phyloP scores from a whole-genome alignment of 257 asterid genomes.

The Marsdenia floribunda region DNA sequence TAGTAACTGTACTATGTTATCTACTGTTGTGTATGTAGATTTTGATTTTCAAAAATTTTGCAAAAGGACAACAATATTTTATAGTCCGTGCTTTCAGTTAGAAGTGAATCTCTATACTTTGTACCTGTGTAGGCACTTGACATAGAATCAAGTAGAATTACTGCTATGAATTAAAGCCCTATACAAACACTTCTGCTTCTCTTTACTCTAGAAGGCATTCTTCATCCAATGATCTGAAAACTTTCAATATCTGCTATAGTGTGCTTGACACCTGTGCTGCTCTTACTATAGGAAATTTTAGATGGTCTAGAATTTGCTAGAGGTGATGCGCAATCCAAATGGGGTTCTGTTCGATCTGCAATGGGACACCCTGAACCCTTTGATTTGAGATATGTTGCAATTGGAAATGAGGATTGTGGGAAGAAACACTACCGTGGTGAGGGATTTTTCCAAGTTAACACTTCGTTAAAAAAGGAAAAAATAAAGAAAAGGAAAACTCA shows the following conservation, averaged over 20 bases:
- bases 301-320: constrained; percentile 91
- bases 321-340: constrained; percentile 66
- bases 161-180: background rate
- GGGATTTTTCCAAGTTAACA: constrained; percentile 11
- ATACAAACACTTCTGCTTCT: background rate
- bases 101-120: background rate
- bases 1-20: background rate
- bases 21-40: too few species aligned
- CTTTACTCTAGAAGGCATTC: background rate
- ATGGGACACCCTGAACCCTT: constrained; percentile 94
- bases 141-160: background rate
- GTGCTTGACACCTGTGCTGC: constrained; percentile 8
- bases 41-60: background rate
- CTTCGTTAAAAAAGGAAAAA: background rate
- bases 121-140: background rate
- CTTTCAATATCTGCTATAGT: background rate
- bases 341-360: constrained; percentile 92
- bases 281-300: constrained; percentile 57
- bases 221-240: background rate
- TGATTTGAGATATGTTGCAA: constrained; percentile 81
- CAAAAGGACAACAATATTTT: background rate
- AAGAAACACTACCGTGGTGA: constrained; percentile 73
- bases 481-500: background rate
- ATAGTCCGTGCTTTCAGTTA: background rate
- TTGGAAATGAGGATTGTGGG: constrained; percentile 94